Evolutionary conservation across 176 grass and related monocot species (phyloP), one percentile per base, ranked within the genome.

Genomic region (Eleusine coracana): DNA sequence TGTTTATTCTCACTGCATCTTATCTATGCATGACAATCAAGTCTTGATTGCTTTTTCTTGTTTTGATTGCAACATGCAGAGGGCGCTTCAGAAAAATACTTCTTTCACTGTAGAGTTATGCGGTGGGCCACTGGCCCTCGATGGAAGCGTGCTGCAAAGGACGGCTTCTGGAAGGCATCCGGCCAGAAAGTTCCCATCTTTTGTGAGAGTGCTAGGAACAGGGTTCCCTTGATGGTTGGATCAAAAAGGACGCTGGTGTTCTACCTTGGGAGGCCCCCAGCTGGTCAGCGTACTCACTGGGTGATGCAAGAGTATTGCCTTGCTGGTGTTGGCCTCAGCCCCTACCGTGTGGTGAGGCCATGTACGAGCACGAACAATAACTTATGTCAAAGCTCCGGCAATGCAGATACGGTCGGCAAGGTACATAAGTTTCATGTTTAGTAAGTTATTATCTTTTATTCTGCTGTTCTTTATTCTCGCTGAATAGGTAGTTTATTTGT

Each of bases 271-370:
- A 90, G 79, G 29, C 54, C 67, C 13, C 71, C 59, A 0, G 21
- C 2, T 2, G 44, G 76, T 5, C n/a, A 87, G 45, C 76, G 71
- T 8, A 96, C 90, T 4, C 66, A 76, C 27, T 92, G 86, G 90
- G 80, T 87, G 25, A 96, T 96, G 90, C 42, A 90, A 3, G 93
- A 96, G 48, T 92, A 90, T 28, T 23, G 62, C 8, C 90, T 94
- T 8, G 59, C 77, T 21, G 41, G 68, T 2, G 16, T 46, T 27
- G 39, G 79, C 42, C 9, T 80, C 0, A 4, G 40, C 18, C 74
- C 74, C 0, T 85, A n/a, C 42, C 65, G 2, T 3, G 17, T 46
- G 5, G 28, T 45, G 16, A 7, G 0, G 15, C 55, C 55, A 34
- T 34, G 25, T 34, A 34, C 31, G 20, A n/a, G 20, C 20, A 58